Base-by-base conservation (phyloP, 306 rosid species). In the Phaseolus lunatus region DNA sequence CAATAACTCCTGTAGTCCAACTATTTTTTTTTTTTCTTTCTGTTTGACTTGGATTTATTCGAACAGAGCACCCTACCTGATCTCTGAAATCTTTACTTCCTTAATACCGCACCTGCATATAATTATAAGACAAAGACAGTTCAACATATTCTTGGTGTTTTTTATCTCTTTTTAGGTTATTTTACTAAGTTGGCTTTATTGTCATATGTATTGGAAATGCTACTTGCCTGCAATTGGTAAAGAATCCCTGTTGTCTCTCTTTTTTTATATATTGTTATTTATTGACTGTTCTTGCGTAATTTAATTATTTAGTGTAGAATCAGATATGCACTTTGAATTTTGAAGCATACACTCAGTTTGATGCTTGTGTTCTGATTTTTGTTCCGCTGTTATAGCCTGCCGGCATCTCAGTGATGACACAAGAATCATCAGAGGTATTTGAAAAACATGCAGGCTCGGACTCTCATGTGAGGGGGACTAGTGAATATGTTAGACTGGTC, bases 401-500 rank as follows among this genome's bases (percentile, higher is more conserved):
- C 74, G 83, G 75, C 61, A 48, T 77, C 64, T 69, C 37, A 52
- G 73, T 57, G 78, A 84, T 73, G 84, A 85, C 76, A 83, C 62
- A 53, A 70, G 84, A 79, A 82, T 73, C 90, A 41, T 74, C 83
- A 5, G 87, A 78, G 67, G 85, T 84, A 76, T 73, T 70, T n/a
- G 88, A 61, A 29, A 83, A 85, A 78, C 82, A 72, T 67, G 75
- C 67, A 64, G 74, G 41, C 56, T 48, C 75, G 2, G 80, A 22
- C 62, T 78, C 23, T 84, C 78, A 54, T 80, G 78, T 19, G 31
- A 84, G 78, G 75, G 87, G 83, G 68, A 81, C 56, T 54, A 83
- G 85, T 71, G 93, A 92, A 76, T 92, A 77, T 70, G 82, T 82
- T 19, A 81, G 89, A 83, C 80, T 92, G 77, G 91, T 85, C 85